Evolutionary conservation across 1,284 basidiomycete species (phyloP), one percentile per base, ranked within the genome.

Genomic region (Melampsora americana): DNA sequence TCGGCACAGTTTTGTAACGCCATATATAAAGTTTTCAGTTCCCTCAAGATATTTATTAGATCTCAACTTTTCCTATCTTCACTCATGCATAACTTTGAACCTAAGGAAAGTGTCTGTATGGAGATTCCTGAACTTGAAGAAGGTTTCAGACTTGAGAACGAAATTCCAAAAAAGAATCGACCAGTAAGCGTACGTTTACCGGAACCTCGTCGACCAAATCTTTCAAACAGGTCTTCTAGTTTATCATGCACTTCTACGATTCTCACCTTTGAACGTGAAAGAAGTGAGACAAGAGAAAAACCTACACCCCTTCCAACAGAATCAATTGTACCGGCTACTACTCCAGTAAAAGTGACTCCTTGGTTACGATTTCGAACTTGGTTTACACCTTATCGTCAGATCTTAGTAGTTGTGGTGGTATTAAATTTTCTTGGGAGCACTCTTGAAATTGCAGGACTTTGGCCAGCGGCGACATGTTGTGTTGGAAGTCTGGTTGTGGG

Each of bases 401-500:
- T 73, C n/a, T 66, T 73, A 11, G 30, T 73, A 46, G 23, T 53
- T 0, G 53, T 42, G 28, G 42, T 73, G 2, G 23, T 42, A 12
- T 9, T 72, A 26, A 72, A 72, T 35, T 30, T 65, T 28, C 7
- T 16, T n/a, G 60, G 60, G n/a, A 44, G 18, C 61, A 26, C 35
- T 11, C n/a, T 62, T 7, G 42, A n/a, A 23, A 23, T 71, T 12
- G 26, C 44, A 7, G 60, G 60, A 32, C 46, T 50, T 65, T 72
- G 70, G 70, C 28, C 28, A 23, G 62, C 44, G 61, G 62, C 48
- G 53, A 26, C n/a, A 14, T 23, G n/a, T n/a, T 26, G 64, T 30
- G 16, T 73, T 11, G 39, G 60, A 28, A 30, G 44, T 16, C 23
- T 75, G 78, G 88, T 88, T 12, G 84, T 90, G 5, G 89, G 89